phyloP scores from a whole-genome alignment of 495 filamentous ascomycete species.

The Amorphotheca resinae region DNA sequence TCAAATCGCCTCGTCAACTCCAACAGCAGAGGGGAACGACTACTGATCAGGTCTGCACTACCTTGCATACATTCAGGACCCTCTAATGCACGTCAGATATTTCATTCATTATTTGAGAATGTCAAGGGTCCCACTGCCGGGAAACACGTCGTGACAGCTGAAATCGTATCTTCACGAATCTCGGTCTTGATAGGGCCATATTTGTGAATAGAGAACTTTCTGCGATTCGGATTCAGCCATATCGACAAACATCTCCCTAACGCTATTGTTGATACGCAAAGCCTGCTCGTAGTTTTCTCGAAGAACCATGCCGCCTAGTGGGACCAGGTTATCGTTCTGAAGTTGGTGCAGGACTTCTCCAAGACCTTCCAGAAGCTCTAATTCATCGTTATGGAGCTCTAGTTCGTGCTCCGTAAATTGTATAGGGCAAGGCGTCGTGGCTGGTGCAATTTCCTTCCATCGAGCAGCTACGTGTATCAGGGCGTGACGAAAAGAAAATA shows the following conservation, averaged over 20 bases:
- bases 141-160: background rate
- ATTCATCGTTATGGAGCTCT: constrained; percentile 21
- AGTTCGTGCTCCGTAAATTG: constrained; percentile 21
- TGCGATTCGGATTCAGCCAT: constrained; percentile 7
- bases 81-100: background rate
- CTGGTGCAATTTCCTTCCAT: constrained; percentile 22
- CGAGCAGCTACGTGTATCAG: constrained; percentile 18
- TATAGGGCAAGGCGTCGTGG: constrained; percentile 22
- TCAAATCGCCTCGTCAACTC: too few species aligned
- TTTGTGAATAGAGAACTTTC: constrained; percentile 3
- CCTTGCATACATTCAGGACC: too few species aligned
- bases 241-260: constrained; percentile 11
- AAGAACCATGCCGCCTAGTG: constrained; percentile 10
- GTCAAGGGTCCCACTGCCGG: background rate
- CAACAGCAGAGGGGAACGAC: too few species aligned
- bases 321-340: constrained; percentile 11
- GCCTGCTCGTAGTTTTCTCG: constrained; percentile 9
- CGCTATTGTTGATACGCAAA: constrained; percentile 2
- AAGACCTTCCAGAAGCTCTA: constrained; percentile 16
- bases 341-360: constrained; percentile 10
- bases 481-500: constrained; percentile 26
- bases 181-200: constrained; percentile 14
- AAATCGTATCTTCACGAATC: background rate
- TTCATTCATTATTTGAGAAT: background rate
- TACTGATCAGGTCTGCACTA: too few species aligned